Evolutionary conservation across 2,329 filamentous ascomycete genomes (phyloP).

Genomic region (Colletotrichum costaricense): DNA sequence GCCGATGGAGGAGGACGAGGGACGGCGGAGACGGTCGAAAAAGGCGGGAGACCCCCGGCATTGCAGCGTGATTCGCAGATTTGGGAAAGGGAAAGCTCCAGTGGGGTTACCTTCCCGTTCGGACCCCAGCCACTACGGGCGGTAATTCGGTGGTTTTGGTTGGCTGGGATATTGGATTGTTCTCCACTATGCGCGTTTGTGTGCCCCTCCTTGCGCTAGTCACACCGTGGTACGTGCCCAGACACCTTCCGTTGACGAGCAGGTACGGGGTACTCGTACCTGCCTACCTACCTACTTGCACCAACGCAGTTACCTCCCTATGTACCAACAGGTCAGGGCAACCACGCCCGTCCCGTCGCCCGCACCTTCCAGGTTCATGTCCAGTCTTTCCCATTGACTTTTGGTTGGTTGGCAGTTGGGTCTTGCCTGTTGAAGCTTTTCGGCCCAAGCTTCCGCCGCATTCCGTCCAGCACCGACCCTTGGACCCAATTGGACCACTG

Average conservation of each 20-base stretch:
- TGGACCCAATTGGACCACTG: background rate
- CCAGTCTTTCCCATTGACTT: background rate
- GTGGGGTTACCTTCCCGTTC: conserved; percentile 14
- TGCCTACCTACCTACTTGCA: background rate
- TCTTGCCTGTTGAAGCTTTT: conserved; percentile 18
- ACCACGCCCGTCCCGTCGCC: background rate
- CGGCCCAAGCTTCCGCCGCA: conserved; percentile 18
- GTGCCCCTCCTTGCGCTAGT: background rate
- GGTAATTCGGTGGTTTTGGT: conserved; percentile 40
- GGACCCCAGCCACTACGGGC: conserved; percentile 38
- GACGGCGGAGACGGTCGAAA: background rate
- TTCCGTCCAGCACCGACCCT: background rate
- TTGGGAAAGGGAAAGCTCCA: conserved; percentile 17
- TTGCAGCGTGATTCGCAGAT: conserved; percentile 21
- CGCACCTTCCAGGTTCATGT: background rate
- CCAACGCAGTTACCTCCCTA: background rate
- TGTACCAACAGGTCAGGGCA: background rate
- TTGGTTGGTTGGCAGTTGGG: background rate
- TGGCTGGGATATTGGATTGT: conserved; percentile 23
- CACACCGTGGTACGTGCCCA: background rate
- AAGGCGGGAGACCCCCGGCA: conserved; percentile 8
- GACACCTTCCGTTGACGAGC: too few species aligned
- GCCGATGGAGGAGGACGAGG: background rate
- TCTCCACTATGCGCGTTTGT: conserved; percentile 1
- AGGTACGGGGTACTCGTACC: too few species aligned